A percentile compares a stretch with the other conserved stretches of the same genome.
phyloP scores from a whole-genome alignment of 208 protist species.

The Pavlovales sp. region DNA sequence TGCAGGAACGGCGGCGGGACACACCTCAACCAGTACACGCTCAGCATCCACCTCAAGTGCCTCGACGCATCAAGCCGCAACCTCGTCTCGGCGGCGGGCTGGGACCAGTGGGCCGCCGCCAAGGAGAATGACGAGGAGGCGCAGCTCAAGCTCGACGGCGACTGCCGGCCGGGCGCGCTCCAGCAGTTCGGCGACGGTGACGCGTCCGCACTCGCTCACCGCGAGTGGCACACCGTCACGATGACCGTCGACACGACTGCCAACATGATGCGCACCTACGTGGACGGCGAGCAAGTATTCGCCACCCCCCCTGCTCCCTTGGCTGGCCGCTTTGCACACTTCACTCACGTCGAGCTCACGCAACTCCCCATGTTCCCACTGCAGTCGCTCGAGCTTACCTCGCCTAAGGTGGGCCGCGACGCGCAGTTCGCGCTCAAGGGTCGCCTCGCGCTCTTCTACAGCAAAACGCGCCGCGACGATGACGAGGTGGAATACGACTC shows the following conservation, averaged over 20 bases:
- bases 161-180: neutral
- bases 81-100: slow-evolving; percentile 5
- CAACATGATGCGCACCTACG: neutral
- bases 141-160: neutral
- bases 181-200: neutral
- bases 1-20: slow-evolving; percentile 20
- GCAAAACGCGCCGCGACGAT: neutral
- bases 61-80: neutral
- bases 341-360: too few species aligned
- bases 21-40: slow-evolving; percentile 31
- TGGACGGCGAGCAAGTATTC: slow-evolving; percentile 3
- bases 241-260: neutral
- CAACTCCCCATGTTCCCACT: too few species aligned
- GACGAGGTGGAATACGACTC: neutral
- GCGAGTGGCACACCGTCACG: neutral
- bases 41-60: neutral
- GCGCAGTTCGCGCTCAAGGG: slow-evolving; percentile 13
- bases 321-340: too few species aligned
- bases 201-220: neutral
- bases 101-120: slow-evolving; percentile 7
- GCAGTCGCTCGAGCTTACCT: neutral
- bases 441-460: slow-evolving; percentile 10
- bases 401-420: neutral
- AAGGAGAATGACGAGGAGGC: slow-evolving; percentile 3
- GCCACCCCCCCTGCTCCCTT: too few species aligned